Evolutionary conservation across 331 rosid species (phyloP), one percentile per base, ranked within the genome.

Genomic region (Quercus phellos): DNA sequence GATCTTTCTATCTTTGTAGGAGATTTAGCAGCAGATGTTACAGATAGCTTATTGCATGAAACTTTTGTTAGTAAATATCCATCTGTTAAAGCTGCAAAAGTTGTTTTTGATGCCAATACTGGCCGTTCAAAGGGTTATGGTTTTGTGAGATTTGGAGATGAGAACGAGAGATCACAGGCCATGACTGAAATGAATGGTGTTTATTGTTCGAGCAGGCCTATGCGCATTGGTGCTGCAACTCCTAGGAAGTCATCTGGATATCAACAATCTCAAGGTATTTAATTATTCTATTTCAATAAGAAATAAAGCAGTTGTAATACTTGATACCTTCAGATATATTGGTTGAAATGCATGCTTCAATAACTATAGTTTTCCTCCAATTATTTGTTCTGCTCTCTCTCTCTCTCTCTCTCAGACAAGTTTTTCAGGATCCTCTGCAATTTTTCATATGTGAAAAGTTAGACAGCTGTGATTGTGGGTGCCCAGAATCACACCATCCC

Each of bases 91-190:
- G 96, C 91, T 68, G 96, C 98, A 46, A 94, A 94, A 87, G 98
- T 94, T 88, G 98, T 94, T 76, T 82, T 94, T 87, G 98, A 94
- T 88, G 93, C 97, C 85, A 94, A 79, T 72, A 91, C 98, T 59
- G 96, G 97, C 27, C 97, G 97, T 75, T 91, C 98, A 77, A 94
- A 94, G 92, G 98, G 98, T 60, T 94, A 94, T 60, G 98, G 98
- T 77, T 94, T 94, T 87, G 98, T 94, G 81, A 88, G 98, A 90
- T 94, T 94, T 80, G 98, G 93, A 68, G 98, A 94, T 72, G 98
- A 94, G 73, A 87, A 68, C 64, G 98, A 94, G 80, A 86, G 97
- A 84, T 84, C 94, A 10, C 90, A 88, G 73, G 97, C 98, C 69
- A 85, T 94, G 94, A 80, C 87, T 74, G 97, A 94, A 82, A 94